phyloP scores from a whole-genome alignment of 1,284 basidiomycete genomes.

The Naganishia sp. region DNA sequence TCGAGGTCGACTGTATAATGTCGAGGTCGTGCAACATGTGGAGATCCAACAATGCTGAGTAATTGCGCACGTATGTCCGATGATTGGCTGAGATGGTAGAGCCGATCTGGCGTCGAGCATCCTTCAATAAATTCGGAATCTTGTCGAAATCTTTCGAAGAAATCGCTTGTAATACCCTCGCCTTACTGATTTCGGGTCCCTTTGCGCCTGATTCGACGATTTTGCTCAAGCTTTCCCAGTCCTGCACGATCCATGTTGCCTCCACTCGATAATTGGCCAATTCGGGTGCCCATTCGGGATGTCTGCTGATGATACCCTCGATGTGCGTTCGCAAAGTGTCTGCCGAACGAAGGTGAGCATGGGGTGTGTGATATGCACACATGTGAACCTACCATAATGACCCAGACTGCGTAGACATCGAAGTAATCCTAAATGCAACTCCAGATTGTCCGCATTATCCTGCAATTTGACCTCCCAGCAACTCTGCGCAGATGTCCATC shows the following conservation, averaged over 20 bases:
- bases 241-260: constrained; percentile 92
- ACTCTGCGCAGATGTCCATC: constrained; percentile 98
- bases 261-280: constrained; percentile 87
- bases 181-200: constrained; percentile 70
- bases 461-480: constrained; percentile 99
- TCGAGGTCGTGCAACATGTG: constrained; percentile 89
- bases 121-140: constrained; percentile 59
- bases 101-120: constrained; percentile 77
- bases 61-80: constrained; percentile 76
- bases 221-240: constrained; percentile 78
- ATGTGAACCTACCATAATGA: constrained; percentile 76
- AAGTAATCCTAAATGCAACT: constrained; percentile 85
- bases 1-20: constrained; percentile 60
- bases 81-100: constrained; percentile 78
- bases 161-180: constrained; percentile 78
- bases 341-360: constrained; percentile 48
- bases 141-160: constrained; percentile 51
- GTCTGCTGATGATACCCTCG: constrained; percentile 79
- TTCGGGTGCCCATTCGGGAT: constrained; percentile 78
- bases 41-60: constrained; percentile 82
- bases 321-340: constrained; percentile 96
- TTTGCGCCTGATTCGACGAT: constrained; percentile 61
- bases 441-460: constrained; percentile 81
- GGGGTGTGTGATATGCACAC: background rate
- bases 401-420: constrained; percentile 92